A percentile compares a stretch with the other conserved stretches of the same genome.
These are phyloP conservation scores for Lophiotrema nucula DNA, from an alignment of 495 filamentous ascomycete genomes.

Conservation along the genomic window DNA sequence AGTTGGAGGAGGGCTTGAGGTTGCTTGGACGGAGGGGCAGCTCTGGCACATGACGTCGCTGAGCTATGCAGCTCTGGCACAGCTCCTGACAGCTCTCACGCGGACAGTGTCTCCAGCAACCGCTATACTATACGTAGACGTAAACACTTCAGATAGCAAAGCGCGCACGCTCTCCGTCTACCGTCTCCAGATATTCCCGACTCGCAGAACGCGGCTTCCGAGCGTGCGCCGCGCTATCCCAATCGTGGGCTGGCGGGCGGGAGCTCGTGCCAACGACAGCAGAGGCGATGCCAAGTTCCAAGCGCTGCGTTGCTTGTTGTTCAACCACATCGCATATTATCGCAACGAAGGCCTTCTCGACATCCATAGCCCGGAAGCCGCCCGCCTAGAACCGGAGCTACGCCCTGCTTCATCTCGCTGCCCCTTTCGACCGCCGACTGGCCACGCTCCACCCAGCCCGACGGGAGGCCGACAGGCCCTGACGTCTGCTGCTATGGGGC, in stretches of 20 bases:
- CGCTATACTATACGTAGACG: too few species aligned
- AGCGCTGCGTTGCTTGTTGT: conserved; percentile 7
- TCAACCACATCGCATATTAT: conserved; percentile 26
- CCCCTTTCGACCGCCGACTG: background rate
- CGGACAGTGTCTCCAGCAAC: too few species aligned
- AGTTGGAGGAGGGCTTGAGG: too few species aligned
- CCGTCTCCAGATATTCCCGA: background rate
- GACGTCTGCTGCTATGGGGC: conserved; percentile 32
- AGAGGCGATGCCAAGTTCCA: background rate
- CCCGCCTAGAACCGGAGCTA: background rate
- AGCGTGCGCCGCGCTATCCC: background rate
- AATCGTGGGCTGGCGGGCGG: background rate
- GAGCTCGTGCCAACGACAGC: background rate
- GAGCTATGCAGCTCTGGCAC: background rate
- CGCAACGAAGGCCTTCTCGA: conserved; percentile 6
- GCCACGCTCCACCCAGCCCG: background rate
- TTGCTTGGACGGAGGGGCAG: too few species aligned
- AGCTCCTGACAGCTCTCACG: background rate
- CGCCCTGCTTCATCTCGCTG: background rate
- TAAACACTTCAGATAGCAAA: too few species aligned
- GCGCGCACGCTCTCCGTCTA: background rate
- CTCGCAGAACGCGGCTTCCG: background rate
- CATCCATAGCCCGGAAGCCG: background rate
- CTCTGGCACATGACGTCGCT: too few species aligned
- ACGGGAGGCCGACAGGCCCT: conserved; percentile 28